Conservation (phyloP, 352 stramenopile species). For the Paralagenidium karlingii region DNA sequence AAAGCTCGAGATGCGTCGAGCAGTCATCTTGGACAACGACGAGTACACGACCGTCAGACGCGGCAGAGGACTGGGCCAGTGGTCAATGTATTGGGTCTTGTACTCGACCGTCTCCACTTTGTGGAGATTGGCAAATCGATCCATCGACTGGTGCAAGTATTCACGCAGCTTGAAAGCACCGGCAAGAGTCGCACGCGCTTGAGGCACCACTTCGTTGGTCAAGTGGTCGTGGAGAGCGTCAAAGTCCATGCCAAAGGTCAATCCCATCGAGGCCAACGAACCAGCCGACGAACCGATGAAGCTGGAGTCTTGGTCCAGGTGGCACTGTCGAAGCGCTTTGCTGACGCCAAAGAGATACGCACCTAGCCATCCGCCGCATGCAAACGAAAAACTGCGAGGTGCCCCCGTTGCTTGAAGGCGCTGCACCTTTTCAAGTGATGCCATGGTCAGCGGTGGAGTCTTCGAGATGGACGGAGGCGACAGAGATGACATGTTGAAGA, state of each 20-base stretch:
- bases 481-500: no score
- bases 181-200: conserved; percentile 29
- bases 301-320: conserved; percentile 28
- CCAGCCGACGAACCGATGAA: conserved; percentile 73
- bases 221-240: conserved; percentile 54
- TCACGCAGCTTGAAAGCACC: conserved; percentile 55
- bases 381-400: conserved; percentile 86
- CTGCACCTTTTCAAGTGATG: no score
- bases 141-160: conserved; percentile 49
- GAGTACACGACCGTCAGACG: conserved; percentile 58
- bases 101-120: no score
- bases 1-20: conserved; percentile 57
- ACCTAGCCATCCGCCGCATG: conserved; percentile 79
- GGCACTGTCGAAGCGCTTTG: conserved; percentile 68
- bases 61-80: no score
- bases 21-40: conserved; percentile 51
- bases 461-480: no score
- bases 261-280: conserved; percentile 44
- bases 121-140: no score
- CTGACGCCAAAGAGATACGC: conserved; percentile 81
- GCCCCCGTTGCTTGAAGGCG: no score
- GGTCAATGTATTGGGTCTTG: no score
- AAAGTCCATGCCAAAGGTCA: conserved; percentile 64
- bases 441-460: no score
- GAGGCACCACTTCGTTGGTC: conserved; percentile 30